These are phyloP conservation scores for Moesziomyces parantarcticus DNA, from an alignment of 1,284 basidiomycete species.

Conservation along the genomic window DNA sequence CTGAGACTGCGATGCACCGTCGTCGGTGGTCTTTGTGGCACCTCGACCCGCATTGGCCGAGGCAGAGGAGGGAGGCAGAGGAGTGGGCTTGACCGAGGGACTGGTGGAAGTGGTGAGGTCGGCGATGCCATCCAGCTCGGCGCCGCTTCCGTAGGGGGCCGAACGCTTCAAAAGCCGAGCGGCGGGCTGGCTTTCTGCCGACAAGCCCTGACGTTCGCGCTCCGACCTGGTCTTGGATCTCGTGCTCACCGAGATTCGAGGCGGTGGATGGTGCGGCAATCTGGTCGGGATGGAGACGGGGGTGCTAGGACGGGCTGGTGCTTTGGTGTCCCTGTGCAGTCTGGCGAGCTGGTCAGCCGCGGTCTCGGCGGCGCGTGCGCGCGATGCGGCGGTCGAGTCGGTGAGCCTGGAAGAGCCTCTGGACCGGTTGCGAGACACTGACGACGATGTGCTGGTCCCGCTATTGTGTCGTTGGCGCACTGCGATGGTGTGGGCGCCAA, in stretches of 20 bases:
- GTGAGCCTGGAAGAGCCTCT: slow-evolving; percentile 32
- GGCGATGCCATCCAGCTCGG: slow-evolving; percentile 89
- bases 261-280: slow-evolving; percentile 9
- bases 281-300: slow-evolving; percentile 25
- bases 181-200: slow-evolving; percentile 20
- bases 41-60: slow-evolving; percentile 71
- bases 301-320: slow-evolving; percentile 44
- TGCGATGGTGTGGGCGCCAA: slow-evolving; percentile 3
- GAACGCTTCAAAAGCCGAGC: slow-evolving; percentile 80
- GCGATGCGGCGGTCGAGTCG: slow-evolving; percentile 50
- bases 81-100: slow-evolving; percentile 45
- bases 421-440: slow-evolving; percentile 14
- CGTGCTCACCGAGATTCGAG: slow-evolving; percentile 36
- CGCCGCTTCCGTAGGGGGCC: slow-evolving; percentile 88
- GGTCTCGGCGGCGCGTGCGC: slow-evolving; percentile 53
- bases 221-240: slow-evolving; percentile 15
- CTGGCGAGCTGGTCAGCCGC: slow-evolving; percentile 37
- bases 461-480: slow-evolving; percentile 36
- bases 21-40: not conserved
- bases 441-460: slow-evolving; percentile 14
- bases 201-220: slow-evolving; percentile 16
- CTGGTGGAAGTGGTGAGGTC: slow-evolving; percentile 80
- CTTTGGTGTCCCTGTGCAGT: slow-evolving; percentile 17
- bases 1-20: not conserved
- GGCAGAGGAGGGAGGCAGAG: no score